Base-by-base conservation (phyloP, 768 basidiomycete species). In the Boletus barrowsii region DNA sequence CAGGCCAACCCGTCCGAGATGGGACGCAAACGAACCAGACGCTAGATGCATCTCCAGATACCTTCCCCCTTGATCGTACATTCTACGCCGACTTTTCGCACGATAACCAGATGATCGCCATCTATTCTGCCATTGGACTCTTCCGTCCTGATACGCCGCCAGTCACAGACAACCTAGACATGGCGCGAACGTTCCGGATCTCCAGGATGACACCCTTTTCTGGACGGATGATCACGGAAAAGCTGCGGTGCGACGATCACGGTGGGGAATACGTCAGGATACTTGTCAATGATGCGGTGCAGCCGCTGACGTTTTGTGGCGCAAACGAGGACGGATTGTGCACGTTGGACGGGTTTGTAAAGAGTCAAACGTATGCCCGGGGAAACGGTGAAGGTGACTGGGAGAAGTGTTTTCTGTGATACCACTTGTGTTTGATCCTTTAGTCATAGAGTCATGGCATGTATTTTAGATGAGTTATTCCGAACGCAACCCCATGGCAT, bases 71-170 rank as follows among this genome's bases (percentile, higher is more conserved):
- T 15, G 65, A 83, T 58, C 79, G 82, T 50, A 75, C 73, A 3
- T 63, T 91, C 42, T 93, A 89, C 58, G 84, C 81, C 22, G 92
- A 95, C 68, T 93, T 94, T 69, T 83, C 88, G 11, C 92, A 94
- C 66, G 92, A 93, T 66, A 90, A 93, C 67, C 76, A 87, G 64
- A 89, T 95, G 82, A 74, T 89, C 39, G 84, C 89, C 35, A 86
- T 93, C 46, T 87, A 84, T 59, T 65, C 78, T 69, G 72, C 89
- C 64, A 53, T 82, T 73, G 91, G 80, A 40, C 76, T 81, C 47
- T 83, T 79, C 66, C 67, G 53, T 7, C 79, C 78, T 56, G 51
- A 60, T 0, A 41, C 33, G 4, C 50, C 62, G 3, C 66, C 59
- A 2, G 50, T n/a, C 9, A 46, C 62, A 14, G 42, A 63, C 35